These are phyloP conservation scores for Tephrocybe sp. DNA, from an alignment of 768 basidiomycete genomes.

Conservation along the genomic window DNA sequence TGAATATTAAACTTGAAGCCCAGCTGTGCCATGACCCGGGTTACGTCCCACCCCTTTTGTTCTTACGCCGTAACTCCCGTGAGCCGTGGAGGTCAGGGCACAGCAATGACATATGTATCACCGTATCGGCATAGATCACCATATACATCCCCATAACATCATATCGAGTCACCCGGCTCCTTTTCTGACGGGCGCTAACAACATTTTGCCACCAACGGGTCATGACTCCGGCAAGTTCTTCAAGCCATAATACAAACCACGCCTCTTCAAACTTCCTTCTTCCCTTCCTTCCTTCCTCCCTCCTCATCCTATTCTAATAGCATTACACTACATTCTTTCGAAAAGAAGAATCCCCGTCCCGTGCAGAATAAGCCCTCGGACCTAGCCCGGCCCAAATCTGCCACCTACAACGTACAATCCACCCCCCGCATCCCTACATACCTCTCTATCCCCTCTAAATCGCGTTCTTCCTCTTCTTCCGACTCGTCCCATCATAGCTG, in stretches of 20 bases:
- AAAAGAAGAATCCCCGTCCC: constrained; percentile 6
- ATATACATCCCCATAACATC: constrained; percentile 6
- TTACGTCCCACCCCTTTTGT: constrained; percentile 17
- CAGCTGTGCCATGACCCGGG: constrained; percentile 10
- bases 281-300: constrained; percentile 3
- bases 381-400: constrained; percentile 8
- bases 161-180: too few species aligned
- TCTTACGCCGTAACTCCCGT: constrained; percentile 12
- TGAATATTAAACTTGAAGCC: not conserved
- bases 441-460: constrained; percentile 9
- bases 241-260: not conserved
- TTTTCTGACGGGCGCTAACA: too few species aligned
- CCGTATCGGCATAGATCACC: not conserved
- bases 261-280: constrained; percentile 9
- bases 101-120: constrained; percentile 1
- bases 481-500: too few species aligned
- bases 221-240: too few species aligned
- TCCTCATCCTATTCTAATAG: too few species aligned
- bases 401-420: constrained; percentile 2
- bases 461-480: constrained; percentile 11
- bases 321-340: constrained; percentile 4
- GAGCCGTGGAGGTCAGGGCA: constrained; percentile 3
- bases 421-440: not conserved
- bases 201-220: too few species aligned
- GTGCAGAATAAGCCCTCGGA: constrained; percentile 13